Evolutionary conservation across 352 stramenopile species (phyloP).

Genomic region (Aphanomyces cochlioides): DNA sequence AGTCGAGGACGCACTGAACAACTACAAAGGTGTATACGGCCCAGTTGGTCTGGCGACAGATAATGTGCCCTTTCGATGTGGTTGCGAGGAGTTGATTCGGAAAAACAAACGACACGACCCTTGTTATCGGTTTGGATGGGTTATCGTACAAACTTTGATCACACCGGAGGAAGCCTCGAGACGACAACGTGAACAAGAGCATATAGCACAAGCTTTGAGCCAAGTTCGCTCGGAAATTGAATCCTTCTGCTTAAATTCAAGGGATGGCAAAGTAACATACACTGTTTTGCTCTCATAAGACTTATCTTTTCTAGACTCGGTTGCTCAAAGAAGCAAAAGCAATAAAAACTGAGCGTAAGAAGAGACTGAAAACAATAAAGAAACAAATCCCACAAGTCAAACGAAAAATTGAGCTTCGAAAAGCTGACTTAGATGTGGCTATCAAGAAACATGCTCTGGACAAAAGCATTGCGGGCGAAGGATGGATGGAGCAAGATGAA

Average conservation of each 20-base stretch:
- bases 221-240: constrained; percentile 56
- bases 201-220: constrained; percentile 43
- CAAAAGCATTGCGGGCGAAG: constrained; percentile 21
- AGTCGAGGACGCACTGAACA: constrained; percentile 49
- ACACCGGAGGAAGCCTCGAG: constrained; percentile 52
- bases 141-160: constrained; percentile 55
- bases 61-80: constrained; percentile 67
- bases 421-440: constrained; percentile 17
- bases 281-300: not conserved
- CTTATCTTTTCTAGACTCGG: not conserved
- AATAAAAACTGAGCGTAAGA: constrained; percentile 28
- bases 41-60: constrained; percentile 55
- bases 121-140: constrained; percentile 58
- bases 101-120: constrained; percentile 67
- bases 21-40: constrained; percentile 61
- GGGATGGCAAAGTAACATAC: constrained; percentile 25
- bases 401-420: constrained; percentile 17
- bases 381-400: constrained; percentile 53
- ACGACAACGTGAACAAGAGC: constrained; percentile 46
- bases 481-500: constrained; percentile 18
- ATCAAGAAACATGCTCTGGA: constrained; percentile 19
- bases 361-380: constrained; percentile 65
- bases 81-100: constrained; percentile 58
- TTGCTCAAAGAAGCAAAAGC: constrained; percentile 26
- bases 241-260: constrained; percentile 47